phyloP scores from a whole-genome alignment of 805 yeast genomes.

The Saccharomycopsis babjevae region DNA sequence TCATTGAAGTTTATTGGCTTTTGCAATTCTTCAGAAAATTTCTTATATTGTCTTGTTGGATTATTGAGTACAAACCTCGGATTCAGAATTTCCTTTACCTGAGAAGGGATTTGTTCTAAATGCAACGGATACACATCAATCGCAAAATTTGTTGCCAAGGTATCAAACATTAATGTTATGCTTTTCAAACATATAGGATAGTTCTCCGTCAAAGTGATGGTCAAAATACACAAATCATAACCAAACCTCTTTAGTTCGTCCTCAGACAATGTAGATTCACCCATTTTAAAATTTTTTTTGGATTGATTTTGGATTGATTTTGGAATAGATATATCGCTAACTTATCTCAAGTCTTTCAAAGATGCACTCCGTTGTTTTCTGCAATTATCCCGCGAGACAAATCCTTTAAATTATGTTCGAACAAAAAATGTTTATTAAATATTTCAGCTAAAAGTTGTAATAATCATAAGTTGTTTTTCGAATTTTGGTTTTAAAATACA shows the following conservation, averaged over 20 bases:
- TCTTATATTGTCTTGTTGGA: background rate
- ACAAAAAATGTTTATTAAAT: too few species aligned
- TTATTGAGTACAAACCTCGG: background rate
- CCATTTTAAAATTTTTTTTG: too few species aligned
- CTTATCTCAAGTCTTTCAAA: background rate
- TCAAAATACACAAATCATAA: slow-evolving; percentile 6
- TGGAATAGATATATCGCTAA: background rate
- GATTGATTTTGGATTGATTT: background rate
- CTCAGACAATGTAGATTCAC: background rate
- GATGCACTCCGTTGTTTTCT: background rate
- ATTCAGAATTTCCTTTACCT: background rate
- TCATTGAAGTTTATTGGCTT: background rate
- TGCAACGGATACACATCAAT: slow-evolving; percentile 1
- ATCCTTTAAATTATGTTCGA: too few species aligned
- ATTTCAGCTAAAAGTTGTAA: too few species aligned
- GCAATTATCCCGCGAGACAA: too few species aligned
- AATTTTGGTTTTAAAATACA: too few species aligned
- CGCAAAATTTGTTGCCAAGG: background rate
- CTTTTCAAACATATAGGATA: background rate
- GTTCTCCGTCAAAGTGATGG: slow-evolving; percentile 7
- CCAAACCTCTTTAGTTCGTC: slow-evolving; percentile 2
- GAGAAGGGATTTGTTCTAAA: background rate
- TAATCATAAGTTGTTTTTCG: too few species aligned
- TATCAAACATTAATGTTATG: slow-evolving; percentile 3
- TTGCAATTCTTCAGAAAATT: background rate